Evolutionary conservation across 129 eudicot species (phyloP), one percentile per base, ranked within the genome.

Genomic region (Mikania micrantha): DNA sequence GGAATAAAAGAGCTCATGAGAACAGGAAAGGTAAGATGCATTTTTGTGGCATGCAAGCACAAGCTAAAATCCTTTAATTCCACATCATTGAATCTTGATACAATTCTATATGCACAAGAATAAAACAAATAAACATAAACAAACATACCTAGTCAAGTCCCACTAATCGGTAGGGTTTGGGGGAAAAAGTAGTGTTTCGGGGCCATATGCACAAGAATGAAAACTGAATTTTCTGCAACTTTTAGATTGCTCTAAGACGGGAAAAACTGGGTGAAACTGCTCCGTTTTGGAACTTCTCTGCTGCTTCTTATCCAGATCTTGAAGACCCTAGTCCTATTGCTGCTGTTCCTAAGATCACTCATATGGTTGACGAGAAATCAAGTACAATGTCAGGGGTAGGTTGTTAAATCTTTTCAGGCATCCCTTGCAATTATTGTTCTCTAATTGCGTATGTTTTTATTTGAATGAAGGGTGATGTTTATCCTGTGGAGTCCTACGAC

Each of bases 241-340:
- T 65, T 12, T 61, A 92, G 99, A 93, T 93, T 78, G 95, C 99
- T 38, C 47, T 93, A 71, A 84, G 88, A 79, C 68, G 96, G 41
- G 99, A 93, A 77, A 86, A 84, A 72, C 79, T 86, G 80, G 99
- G 99, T 4, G 95, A 93, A 80, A 77, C 82, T 57, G 96, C 92
- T 64, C 95, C 99, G 9, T 93, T 89, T 82, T 89, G 99, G 99
- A 82, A 85, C 72, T 89, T 86, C 71, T 84, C 90, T 74, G 88
- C 96, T 21, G 96, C 99, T 77, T 89, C 99, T 54, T 93, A 93
- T 84, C 99, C 99, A 38, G 96, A 93, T 81, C 87, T 93, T 70
- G 87, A 83, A 60, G 65, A 60, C 73, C 44, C 68, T 42, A 10
- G 60, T 28, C 80, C 84, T 12, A 52, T 38, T n/a, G 47, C 69